Conservation (phyloP, 225 moss, liverwort and hornwort genomes). For the Antitrichia curtipendula region DNA sequence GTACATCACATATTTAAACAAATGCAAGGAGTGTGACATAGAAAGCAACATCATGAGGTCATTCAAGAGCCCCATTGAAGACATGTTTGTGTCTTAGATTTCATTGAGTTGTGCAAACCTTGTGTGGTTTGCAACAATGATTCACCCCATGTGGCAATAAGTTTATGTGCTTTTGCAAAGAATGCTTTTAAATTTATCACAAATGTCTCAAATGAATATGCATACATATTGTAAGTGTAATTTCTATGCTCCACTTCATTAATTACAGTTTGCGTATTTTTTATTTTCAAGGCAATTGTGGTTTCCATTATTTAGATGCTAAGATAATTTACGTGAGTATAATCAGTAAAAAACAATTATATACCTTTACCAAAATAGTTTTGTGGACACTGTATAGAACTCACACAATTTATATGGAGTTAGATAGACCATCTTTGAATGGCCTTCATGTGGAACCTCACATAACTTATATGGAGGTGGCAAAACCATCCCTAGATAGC, state of each 20-base stretch:
- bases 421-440: no score
- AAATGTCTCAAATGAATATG: rapidly evolving
- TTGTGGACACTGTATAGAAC: no score
- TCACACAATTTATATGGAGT: no score
- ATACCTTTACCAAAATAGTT: no score
- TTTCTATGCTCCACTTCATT: background rate
- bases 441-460: no score
- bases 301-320: no score
- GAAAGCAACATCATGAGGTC: rapidly evolving
- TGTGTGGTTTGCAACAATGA: background rate
- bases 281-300: no score
- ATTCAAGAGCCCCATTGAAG: rapidly evolving
- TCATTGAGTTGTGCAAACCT: rapidly evolving
- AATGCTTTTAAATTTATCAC: background rate
- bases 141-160: background rate
- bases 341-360: no score
- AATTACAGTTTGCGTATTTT: background rate
- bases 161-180: background rate
- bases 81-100: rapidly evolving
- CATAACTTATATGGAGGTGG: no score
- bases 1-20: background rate
- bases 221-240: no score
- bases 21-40: background rate
- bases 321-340: no score
- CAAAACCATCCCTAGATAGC: no score